A percentile compares a stretch with the other conserved stretches of the same genome.
Conservation (phyloP, 441 rosid species). For the Croton setiger region DNA sequence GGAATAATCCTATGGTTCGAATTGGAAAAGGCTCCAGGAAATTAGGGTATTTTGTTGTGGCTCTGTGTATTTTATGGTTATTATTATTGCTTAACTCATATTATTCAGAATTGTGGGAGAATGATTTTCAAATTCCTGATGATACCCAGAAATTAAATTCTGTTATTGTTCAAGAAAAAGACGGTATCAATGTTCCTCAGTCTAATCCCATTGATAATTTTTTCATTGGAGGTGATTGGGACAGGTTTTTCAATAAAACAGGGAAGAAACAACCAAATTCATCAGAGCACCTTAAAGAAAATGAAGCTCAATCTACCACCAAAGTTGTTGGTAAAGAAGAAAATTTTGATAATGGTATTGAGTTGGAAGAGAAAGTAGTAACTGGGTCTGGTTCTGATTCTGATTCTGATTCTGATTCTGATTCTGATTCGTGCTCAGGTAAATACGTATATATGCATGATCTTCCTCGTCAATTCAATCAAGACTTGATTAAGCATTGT, state of each 20-base stretch:
- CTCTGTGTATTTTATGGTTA: slow-evolving; percentile 44
- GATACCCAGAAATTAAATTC: neutral
- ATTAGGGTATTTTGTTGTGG: slow-evolving; percentile 49
- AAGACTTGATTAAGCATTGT: slow-evolving; percentile 58
- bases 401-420: slow-evolving; percentile 21
- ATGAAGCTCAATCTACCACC: slow-evolving; percentile 16
- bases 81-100: slow-evolving; percentile 42
- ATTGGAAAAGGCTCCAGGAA: slow-evolving; percentile 34
- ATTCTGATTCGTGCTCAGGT: slow-evolving; percentile 47
- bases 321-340: slow-evolving; percentile 4
- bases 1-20: slow-evolving; percentile 28
- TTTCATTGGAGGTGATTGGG: slow-evolving; percentile 26
- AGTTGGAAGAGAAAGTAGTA: neutral
- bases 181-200: slow-evolving; percentile 19
- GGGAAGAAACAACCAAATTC: slow-evolving; percentile 6
- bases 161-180: slow-evolving; percentile 18
- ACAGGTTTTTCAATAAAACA: slow-evolving; percentile 23
- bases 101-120: slow-evolving; percentile 32
- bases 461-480: slow-evolving; percentile 57
- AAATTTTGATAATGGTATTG: neutral
- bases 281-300: slow-evolving; percentile 19
- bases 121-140: no score
- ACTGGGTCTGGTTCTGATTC: slow-evolving; percentile 9
- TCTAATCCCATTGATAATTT: slow-evolving; percentile 23
- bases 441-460: slow-evolving; percentile 51